Base-by-base conservation (phyloP, 164 flowering plant genomes). In the Brasenia schreberi region DNA sequence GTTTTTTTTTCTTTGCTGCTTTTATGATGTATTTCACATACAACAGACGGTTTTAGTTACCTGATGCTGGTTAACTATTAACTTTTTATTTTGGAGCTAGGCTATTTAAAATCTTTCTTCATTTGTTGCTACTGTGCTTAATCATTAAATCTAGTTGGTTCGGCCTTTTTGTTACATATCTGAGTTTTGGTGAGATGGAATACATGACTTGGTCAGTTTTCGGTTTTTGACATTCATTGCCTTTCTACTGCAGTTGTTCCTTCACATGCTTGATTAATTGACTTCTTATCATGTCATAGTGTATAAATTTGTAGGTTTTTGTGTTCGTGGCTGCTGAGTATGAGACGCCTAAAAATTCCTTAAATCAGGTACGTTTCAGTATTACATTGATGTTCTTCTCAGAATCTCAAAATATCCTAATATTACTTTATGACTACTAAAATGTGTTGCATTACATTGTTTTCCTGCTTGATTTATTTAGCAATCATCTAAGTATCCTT, bases 271-370 rank as follows among this genome's bases (percentile, higher is more conserved):
- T 49, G 4, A 49, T 5, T 5, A 9, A 5, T 9, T 6, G 53
- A 45, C 53, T 49, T 9, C 56, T 49, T 6, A 6, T 6, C 56
- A 49, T 49, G 56, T 49, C 56, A 49, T 7, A 49, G 10, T 66
- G 58, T 44, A 16, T 27, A 58, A 61, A 33, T 33, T 19, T 81
- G 71, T 83, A 92, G 94, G 87, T 87, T 70, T 92, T 92, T 75
- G 87, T 85, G 19, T 92, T 92, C 75, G 42, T 92, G 56, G 94
- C 97, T 17, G 97, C 96, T 19, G 97, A 92, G 75, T 92, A 92
- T 78, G 88, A 80, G 78, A 89, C 97, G 58, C 80, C 84, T 33
- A 72, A 74, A 79, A 87, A 92, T 75, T 75, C 87, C 27, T 71
- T 92, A 70, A 92, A 92, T 74, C 97, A 92, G 90, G 97, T 49